Evolutionary conservation across 176 grass and related monocot genomes (phyloP), one percentile per base, ranked within the genome.

Genomic region (Tuctoria greenei): DNA sequence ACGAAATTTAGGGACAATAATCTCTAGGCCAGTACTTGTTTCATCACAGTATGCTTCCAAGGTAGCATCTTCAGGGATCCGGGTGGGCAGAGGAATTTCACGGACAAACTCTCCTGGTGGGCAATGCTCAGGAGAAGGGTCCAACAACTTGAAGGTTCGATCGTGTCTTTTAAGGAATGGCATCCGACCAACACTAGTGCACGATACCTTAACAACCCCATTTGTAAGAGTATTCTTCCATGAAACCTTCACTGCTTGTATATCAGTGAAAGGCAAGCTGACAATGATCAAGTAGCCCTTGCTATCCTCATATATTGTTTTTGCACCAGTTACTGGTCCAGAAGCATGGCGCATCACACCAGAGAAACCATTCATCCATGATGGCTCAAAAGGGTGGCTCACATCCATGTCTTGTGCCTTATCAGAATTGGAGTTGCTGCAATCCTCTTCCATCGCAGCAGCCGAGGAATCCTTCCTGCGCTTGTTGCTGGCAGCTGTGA

Each of bases 231-330:
- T 97, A 34, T 97, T 97, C 71, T 78, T 97, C 93, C 93, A 97
- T 59, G 93, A 87, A 76, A 97, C 93, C 66, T 93, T 97, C 67
- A 97, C 90, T 61, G 77, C 91, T 21, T 93, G 90, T 64, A 93
- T 79, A 87, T 93, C 90, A 67, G 86, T 76, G 8, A 97, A 91
- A 20, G 93, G 93, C 45, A 97, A 70, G 79, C 93, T 97, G 74
- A 97, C 80, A 39, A 97, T 86, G 63, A 97, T 97, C 74, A 97
- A 82, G 84, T 93, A 97, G 38, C 93, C 90, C 64, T 91, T 89
- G 60, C 72, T 87, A 63, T 97, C 90, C 80, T 93, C 93, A 63
- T 97, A 97, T 74, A 97, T 89, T 44, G 93, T 89, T 84, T 97
- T 97, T 60, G 93, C 84, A 52, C 88, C 93, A 63, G 90, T 97